Conservation (phyloP, 164 flowering plant species). For the Santalum album region DNA sequence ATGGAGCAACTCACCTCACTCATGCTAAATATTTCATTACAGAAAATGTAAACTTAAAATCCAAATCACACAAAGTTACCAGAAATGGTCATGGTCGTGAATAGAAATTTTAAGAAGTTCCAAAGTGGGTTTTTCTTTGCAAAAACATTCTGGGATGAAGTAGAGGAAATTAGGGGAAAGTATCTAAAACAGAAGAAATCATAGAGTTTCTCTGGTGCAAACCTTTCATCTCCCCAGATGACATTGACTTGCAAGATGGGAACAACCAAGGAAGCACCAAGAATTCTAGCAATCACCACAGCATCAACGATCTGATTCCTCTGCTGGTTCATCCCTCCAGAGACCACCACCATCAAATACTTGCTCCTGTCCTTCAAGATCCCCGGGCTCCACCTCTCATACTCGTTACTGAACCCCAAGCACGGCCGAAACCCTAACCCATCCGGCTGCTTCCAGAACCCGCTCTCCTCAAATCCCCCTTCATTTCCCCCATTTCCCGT, state of each 20-base stretch:
- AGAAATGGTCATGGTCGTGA: too few relatives aligned
- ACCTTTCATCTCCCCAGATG: conserved; percentile 98
- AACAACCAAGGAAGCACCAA: conserved; percentile 87
- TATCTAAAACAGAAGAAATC: too few relatives aligned
- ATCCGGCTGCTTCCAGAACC: conserved; percentile 87
- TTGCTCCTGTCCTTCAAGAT: conserved; percentile 46
- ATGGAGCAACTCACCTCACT: too few relatives aligned
- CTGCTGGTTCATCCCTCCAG: conserved; percentile 98
- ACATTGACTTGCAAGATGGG: conserved; percentile 92
- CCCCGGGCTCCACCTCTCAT: conserved; percentile 26
- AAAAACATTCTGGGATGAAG: too few relatives aligned
- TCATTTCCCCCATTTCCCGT: neutral
- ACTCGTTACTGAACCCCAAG: conserved; percentile 54
- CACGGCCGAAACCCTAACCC: conserved; percentile 77
- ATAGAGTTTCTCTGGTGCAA: too few relatives aligned
- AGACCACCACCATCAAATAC: conserved; percentile 83
- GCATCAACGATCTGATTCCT: conserved; percentile 98
- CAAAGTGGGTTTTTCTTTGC: too few relatives aligned
- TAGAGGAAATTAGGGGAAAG: too few relatives aligned
- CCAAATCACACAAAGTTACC: too few relatives aligned
- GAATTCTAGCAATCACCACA: conserved; percentile 88
- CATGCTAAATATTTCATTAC: too few relatives aligned
- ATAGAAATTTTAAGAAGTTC: too few relatives aligned
- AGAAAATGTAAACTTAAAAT: too few relatives aligned
- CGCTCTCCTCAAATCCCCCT: conserved; percentile 11